These are phyloP conservation scores for Cytospora piceae DNA, from an alignment of 2,329 filamentous ascomycete species.

Conservation along the genomic window DNA sequence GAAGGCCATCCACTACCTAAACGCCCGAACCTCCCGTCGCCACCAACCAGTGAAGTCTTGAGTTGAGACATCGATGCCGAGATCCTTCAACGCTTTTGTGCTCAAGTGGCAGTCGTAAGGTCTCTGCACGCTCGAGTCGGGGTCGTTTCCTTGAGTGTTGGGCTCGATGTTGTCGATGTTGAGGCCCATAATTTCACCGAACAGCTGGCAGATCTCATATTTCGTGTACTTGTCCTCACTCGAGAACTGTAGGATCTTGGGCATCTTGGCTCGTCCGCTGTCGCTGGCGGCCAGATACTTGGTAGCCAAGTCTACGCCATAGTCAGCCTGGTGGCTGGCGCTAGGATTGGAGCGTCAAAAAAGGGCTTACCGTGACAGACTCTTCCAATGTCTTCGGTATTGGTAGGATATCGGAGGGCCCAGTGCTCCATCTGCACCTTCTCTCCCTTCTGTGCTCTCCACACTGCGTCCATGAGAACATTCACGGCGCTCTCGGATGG, in stretches of 20 bases:
- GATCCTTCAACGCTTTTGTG: slow-evolving; percentile 70
- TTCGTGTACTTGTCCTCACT: slow-evolving; percentile 88
- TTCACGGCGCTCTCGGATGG: slow-evolving; percentile 83
- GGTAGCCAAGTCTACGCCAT: slow-evolving; percentile 63
- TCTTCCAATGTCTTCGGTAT: slow-evolving; percentile 82
- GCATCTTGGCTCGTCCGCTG: slow-evolving; percentile 57
- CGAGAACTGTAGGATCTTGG: slow-evolving; percentile 78
- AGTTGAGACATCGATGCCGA: slow-evolving; percentile 76
- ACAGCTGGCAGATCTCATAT: slow-evolving; percentile 80
- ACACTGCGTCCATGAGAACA: slow-evolving; percentile 74
- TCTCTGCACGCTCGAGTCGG: slow-evolving; percentile 71
- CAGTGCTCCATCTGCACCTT: slow-evolving; percentile 83
- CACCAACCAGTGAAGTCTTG: slow-evolving; percentile 83
- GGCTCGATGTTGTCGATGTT: slow-evolving; percentile 69
- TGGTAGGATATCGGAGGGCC: slow-evolving; percentile 82
- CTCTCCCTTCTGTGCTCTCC: slow-evolving; percentile 69
- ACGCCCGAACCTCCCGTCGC: slow-evolving; percentile 65
- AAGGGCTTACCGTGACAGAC: slow-evolving; percentile 66
- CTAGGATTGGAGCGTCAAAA: slow-evolving; percentile 2
- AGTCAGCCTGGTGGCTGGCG: slow-evolving; percentile 16
- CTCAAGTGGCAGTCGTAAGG: slow-evolving; percentile 90
- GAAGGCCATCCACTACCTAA: slow-evolving; percentile 50
- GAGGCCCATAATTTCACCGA: slow-evolving; percentile 80
- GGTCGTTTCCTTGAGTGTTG: slow-evolving; percentile 73
- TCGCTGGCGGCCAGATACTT: slow-evolving; percentile 61